Evolutionary conservation across 345 rosid species (phyloP), one percentile per base, ranked within the genome.

Genomic region (Fremontodendron californicum): DNA sequence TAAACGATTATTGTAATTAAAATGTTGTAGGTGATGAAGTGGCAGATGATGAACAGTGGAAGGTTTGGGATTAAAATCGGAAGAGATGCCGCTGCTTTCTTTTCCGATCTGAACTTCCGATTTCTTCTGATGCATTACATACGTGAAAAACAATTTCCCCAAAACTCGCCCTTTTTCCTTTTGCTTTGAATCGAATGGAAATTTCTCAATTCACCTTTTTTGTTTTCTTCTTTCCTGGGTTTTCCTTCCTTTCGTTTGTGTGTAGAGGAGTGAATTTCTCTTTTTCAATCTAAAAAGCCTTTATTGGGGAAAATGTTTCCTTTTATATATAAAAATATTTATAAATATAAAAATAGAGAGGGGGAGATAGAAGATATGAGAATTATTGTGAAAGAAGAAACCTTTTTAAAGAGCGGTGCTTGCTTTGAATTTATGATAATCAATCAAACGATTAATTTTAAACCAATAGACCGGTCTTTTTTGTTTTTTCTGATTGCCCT

Each of bases 41-140:
- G 66, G 75, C 13, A 77, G 77, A 45, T 79, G 83, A 54, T 76
- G 78, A 69, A 81, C 74, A 61, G 84, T 67, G 4, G 80, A 71
- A 5, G 92, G 94, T 42, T 88, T 84, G 0, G 96, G 97, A 48
- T 88, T 90, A 81, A 80, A 94, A 94, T 89, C 98, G 97, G 97
- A 94, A 90, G 98, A 93, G 94, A 94, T 80, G 97, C 98, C 98
- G 87, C 78, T 87, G 94, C 97, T 94, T 90, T 94, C 98, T 91
- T 86, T 94, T 89, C 98, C 97, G 98, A 94, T 94, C 90, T 93
- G 98, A 83, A 79, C 88, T 88, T 94, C 97, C 75, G 98, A 94
- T 89, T 91, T 94, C 95, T 94, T 94, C 87, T 91, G 98, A 94
- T 93, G 98, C 98, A 94, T 94, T 87, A 93, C 92, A 90, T 86